Conservation (phyloP, 345 rosid species). For the Boechera retrofracta region DNA sequence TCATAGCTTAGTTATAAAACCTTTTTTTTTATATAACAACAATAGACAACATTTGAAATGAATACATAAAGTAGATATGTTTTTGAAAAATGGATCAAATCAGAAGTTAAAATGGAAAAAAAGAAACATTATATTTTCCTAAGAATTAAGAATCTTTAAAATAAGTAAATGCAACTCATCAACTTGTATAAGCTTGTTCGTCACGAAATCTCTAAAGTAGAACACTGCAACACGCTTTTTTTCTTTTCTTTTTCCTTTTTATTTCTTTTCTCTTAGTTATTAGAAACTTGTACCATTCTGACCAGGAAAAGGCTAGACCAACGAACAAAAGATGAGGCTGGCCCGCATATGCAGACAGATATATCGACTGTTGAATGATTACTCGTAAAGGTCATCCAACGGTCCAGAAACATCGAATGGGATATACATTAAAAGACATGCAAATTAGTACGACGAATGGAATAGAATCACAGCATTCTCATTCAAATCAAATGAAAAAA, state of each 20-base stretch:
- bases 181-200: conserved; percentile 30
- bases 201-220: conserved; percentile 41
- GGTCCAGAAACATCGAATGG: background rate
- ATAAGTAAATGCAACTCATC: conserved; percentile 4
- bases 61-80: background rate
- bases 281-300: conserved; percentile 24
- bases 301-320: conserved; percentile 9
- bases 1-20: background rate
- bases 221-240: conserved; percentile 19
- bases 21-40: background rate
- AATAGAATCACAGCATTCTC: background rate
- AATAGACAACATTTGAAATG: background rate
- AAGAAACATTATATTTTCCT: background rate
- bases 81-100: background rate
- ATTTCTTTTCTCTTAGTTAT: background rate
- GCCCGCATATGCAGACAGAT: background rate
- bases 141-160: background rate
- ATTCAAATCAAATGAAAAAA: conserved; percentile 26
- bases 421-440: conserved; percentile 31
- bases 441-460: conserved; percentile 21
- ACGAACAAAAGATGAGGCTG: conserved; percentile 8
- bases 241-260: background rate
- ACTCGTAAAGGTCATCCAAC: conserved; percentile 13
- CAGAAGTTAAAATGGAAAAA: background rate
- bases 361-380: conserved; percentile 24